Base-by-base conservation (phyloP, 2,329 filamentous ascomycete genomes). In the Monosporascus cannonballus region DNA sequence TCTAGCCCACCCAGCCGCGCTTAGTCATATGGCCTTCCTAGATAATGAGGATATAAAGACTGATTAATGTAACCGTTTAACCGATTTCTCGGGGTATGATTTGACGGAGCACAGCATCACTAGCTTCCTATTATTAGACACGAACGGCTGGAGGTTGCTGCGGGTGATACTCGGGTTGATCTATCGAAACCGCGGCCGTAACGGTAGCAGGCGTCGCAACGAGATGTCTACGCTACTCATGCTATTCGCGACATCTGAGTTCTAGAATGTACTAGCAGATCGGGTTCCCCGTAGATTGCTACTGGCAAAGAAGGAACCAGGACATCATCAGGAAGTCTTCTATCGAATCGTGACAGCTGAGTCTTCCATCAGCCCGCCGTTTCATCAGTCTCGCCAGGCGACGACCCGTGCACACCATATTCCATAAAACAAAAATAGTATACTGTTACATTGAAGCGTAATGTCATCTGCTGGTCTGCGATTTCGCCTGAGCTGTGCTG, bases 91-190 rank as follows among this genome's bases (percentile, higher is more conserved):
- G 6, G 15, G 24, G 42, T 30, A 15, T 30, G 42, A 30, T 46
- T 25, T 18, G 42, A 7, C 14, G 20, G 14, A 27, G 22, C 24
- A 46, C 24, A 46, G 17, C 42, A 27, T 46, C 20, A 9, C 15
- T 46, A 30, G 42, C 42, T 24, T 46, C 42, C 24, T 46, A 46
- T 46, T 46, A 46, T 46, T 46, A 46, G 42, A 46, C 42, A 46
- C 9, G 30, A 14, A 34, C 30, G 30, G 30, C 30, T 46, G 14
- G 20, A n/a, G 20, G 38, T 17, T 18, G 22, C 17, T 7, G n/a
- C 14, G 14, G 24, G 22, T 14, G 30, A 14, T 34, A 27, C 18
- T 27, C 14, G 1, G 11, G n/a, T 17, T 30, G 24, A 14, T 11
- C 15, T 15, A 46, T 46, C 14, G 25, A 42, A 14, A 42, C 18